These are phyloP conservation scores for Pseudohyphozyma bogoriensis DNA, from an alignment of 768 basidiomycete species.

Conservation along the genomic window DNA sequence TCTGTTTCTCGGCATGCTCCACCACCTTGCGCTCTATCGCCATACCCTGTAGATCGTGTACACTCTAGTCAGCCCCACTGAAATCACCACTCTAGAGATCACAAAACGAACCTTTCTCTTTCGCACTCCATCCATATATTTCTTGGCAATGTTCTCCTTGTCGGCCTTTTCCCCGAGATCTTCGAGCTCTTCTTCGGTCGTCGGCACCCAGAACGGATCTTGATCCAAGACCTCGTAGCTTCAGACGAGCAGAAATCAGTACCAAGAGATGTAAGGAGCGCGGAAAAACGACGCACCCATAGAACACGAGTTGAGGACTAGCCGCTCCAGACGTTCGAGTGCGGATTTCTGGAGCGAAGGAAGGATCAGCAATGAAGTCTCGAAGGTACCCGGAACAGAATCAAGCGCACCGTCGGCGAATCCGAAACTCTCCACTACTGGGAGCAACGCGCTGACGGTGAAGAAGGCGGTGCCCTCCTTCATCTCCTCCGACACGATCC, in stretches of 20 bases:
- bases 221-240: slow-evolving; percentile 88
- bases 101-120: slow-evolving; percentile 16
- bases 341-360: slow-evolving; percentile 61
- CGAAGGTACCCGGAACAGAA: neutral
- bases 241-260: neutral
- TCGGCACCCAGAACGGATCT: slow-evolving; percentile 94
- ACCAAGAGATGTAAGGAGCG: neutral
- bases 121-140: slow-evolving; percentile 27
- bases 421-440: slow-evolving; percentile 94
- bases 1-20: slow-evolving; percentile 91
- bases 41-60: slow-evolving; percentile 50
- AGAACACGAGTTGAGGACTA: slow-evolving; percentile 92
- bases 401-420: slow-evolving; percentile 74
- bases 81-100: neutral
- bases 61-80: neutral
- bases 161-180: slow-evolving; percentile 96
- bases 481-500: slow-evolving; percentile 95
- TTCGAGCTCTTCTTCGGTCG: slow-evolving; percentile 91
- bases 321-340: slow-evolving; percentile 94
- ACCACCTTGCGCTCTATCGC: slow-evolving; percentile 92
- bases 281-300: slow-evolving; percentile 54
- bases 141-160: slow-evolving; percentile 77
- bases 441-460: slow-evolving; percentile 76
- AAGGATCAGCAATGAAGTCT: neutral
- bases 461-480: slow-evolving; percentile 95